Percentiles rank a stretch among this genome's conserved stretches.
Conservation (phyloP, 129 eudicot species). For the Lactuca sativa region DNA sequence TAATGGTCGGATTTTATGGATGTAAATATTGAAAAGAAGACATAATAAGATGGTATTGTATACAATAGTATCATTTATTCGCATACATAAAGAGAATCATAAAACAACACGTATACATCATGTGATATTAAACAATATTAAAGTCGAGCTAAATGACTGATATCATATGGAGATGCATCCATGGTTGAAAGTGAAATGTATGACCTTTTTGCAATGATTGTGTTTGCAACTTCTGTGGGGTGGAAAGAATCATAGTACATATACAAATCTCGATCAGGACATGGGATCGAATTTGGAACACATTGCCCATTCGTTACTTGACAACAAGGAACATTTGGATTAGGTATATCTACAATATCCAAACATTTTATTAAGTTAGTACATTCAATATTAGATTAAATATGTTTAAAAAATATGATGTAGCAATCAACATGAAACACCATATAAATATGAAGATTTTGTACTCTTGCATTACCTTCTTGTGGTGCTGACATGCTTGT, state of each 20-base stretch:
- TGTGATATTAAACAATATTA: constrained; percentile 1
- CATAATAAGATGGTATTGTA: background rate
- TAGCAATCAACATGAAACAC: background rate
- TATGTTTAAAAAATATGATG: background rate
- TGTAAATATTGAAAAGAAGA: constrained; percentile 7
- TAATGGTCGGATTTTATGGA: background rate
- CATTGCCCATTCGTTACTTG: constrained; percentile 38
- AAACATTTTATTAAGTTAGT: background rate
- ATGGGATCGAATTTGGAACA: constrained; percentile 20
- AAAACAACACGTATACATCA: background rate
- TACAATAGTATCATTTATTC: background rate
- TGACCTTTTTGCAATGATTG: constrained; percentile 19
- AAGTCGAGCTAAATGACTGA: constrained; percentile 1
- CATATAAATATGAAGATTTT: background rate
- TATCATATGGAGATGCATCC: constrained; percentile 27
- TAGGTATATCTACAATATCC: constrained; percentile 15
- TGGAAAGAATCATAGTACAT: constrained; percentile 38
- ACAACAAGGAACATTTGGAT: constrained; percentile 34
- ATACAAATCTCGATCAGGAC: constrained; percentile 22
- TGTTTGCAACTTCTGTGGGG: constrained; percentile 32
- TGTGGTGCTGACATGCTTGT: constrained; percentile 21
- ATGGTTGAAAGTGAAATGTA: constrained; percentile 7
- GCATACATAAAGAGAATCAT: constrained; percentile 11
- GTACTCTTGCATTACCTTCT: constrained; percentile 17
- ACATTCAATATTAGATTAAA: background rate